Base-by-base conservation (phyloP, 352 stramenopile species). In the Globisporangium viniferum region DNA sequence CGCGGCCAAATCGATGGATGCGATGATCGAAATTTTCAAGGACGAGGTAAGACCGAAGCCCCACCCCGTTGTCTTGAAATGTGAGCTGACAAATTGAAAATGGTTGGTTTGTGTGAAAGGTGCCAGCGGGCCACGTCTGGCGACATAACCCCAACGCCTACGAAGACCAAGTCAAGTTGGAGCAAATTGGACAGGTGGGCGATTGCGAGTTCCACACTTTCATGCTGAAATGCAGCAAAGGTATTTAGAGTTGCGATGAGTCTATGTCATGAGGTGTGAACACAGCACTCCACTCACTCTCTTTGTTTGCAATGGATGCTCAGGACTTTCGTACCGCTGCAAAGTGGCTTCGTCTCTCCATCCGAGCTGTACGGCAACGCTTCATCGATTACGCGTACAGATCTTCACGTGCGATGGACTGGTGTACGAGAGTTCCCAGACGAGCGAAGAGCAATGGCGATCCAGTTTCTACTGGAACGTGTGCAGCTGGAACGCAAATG, bases 401-500 rank as follows among this genome's bases (percentile, higher is more conserved):
- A 72, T 92, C 7, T 92, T 86, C 66, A 74, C 77, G n/a, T 69
- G 61, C 35, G 58, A 67, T 0, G 80, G 79, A 22, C 71, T 87
- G n/a, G 39, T 85, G 53, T 75, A 77, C 63, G 75, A 89, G 56
- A 66, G 58, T 22, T 68, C 62, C 15, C 63, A 78, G 5, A 59
- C 41, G 0, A 53, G 41, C 3, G 64, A 74, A 29, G 60, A 63
- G 6, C 58, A 63, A 55, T 89, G 71, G 68, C 72, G 69, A 62
- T 62, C 67, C 24, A 63, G 73, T 5, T 86, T 87, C 59, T 89
- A 90, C 61, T 88, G 79, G 81, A 62, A 64, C 31, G 72, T 87
- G 8, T 89, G 84, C 63, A 74, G 27, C 4, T 92, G 84, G 84
- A 65, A 79, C 51, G 46, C 29, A 33, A 53, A 33, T 36, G 84